Evolutionary conservation across 169 alveolate genomes (phyloP), one percentile per base, ranked within the genome.

Genomic region (Plasmodium adleri): DNA sequence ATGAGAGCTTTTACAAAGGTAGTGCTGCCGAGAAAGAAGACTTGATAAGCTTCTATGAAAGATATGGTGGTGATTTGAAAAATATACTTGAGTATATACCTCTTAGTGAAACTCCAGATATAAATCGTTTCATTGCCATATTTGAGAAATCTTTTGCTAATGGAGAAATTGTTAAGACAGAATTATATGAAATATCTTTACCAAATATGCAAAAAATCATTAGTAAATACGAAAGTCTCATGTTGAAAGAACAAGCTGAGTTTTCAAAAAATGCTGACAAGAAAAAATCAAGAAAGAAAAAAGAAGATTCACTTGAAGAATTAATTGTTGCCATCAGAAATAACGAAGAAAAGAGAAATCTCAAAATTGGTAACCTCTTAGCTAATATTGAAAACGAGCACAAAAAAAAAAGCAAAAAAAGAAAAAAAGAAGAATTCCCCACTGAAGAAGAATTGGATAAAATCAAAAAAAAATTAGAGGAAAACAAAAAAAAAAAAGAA

Each of bases 21-120:
- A 92, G 96, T 59, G 59, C 45, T 28, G 94, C 88, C 52, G 96
- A 94, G 71, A 88, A 92, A 72, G 96, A 94, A 24, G 96, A 94
- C 56, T 67, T 94, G 45, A 39, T 94, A n/a, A 92, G 92, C 17
- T 94, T 74, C 73, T 94, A 92, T 73, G 90, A 94, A n/a, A 94
- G 78, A 90, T 94, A 62, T 67, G 54, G 90, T 56, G 96, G 96
- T 15, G 74, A 92, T n/a, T 43, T 94, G 17, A 89, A 88, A 3
- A 85, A 94, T 32, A 86, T 94, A 47, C 63, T 94, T 26, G 80
- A 88, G 26, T 90, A 80, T 64, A 90, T 94, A 4, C 96, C 96
- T 1, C 73, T 94, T 47, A 88, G 94, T 50, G 96, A 94, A 15
- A 73, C 88, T 2, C 20, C 67, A 6, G 96, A 94, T 50, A 64